Conservation (phyloP, 31 red algal species). For the Bonnemaisonia californica region DNA sequence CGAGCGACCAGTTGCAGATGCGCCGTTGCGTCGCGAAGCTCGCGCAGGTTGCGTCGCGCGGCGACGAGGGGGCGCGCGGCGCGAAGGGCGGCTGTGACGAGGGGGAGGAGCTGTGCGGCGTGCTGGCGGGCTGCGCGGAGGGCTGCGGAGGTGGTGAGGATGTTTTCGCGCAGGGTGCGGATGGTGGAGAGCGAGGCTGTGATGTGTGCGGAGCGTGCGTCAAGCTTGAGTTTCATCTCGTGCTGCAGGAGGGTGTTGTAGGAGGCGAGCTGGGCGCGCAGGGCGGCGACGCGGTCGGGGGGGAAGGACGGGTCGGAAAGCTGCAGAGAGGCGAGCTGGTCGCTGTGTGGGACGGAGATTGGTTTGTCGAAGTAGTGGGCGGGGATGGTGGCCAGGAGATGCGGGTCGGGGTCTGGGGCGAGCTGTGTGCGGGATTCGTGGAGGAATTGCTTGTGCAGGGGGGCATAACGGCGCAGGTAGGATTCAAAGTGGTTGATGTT, state of each 20-base stretch:
- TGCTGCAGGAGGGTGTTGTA: conserved; percentile 33
- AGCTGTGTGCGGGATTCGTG: neutral
- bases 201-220: conserved; percentile 30
- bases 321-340: conserved; percentile 25
- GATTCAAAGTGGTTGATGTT: conserved; percentile 64
- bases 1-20: conserved; percentile 18
- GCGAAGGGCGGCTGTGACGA: conserved; percentile 23
- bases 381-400: conserved; percentile 10
- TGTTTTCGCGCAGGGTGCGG: conserved; percentile 25
- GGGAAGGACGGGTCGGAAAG: neutral
- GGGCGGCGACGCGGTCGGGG: neutral
- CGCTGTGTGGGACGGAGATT: conserved; percentile 15
- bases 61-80: conserved; percentile 8
- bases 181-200: conserved; percentile 23
- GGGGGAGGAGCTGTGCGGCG: conserved; percentile 15
- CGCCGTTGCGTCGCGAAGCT: conserved; percentile 27
- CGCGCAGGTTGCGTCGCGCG: conserved; percentile 34
- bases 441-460: conserved; percentile 39
- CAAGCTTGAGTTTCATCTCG: conserved; percentile 25
- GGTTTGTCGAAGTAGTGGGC: conserved; percentile 34
- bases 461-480: conserved; percentile 50
- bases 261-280: conserved; percentile 36
- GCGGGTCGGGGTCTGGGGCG: neutral
- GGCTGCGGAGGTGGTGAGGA: conserved; percentile 27
- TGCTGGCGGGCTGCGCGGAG: conserved; percentile 26